Conservation (phyloP, 352 stramenopile species). For the Globisporangium rhizosaccharum region DNA sequence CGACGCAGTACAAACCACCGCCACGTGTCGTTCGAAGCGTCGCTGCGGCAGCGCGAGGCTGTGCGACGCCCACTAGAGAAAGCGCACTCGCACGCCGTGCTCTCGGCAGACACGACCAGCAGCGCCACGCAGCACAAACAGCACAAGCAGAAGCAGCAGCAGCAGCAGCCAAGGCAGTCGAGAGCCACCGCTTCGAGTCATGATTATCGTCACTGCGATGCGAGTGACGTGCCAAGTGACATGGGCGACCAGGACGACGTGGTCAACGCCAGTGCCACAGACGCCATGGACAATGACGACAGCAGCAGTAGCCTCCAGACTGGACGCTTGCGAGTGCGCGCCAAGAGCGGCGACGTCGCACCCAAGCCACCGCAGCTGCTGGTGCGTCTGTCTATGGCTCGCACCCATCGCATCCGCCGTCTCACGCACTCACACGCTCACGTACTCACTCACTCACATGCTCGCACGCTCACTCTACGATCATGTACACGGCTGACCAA, state of each 20-base stretch:
- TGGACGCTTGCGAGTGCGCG: not conserved
- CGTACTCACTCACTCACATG: not conserved
- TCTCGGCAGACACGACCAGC: not conserved
- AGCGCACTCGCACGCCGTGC: conserved; percentile 6
- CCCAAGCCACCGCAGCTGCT: conserved; percentile 1
- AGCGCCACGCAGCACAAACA: not conserved
- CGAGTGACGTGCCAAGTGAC: too few species aligned
- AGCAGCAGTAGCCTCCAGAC: not conserved
- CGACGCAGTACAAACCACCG: not conserved
- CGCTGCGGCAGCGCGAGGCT: conserved; percentile 6
- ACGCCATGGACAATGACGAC: not conserved
- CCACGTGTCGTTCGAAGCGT: conserved; percentile 7
- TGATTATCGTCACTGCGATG: not conserved
- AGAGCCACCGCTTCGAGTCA: not conserved
- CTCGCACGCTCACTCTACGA: not conserved
- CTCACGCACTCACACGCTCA: not conserved
- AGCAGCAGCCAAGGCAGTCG: not conserved
- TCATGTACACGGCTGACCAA: not conserved
- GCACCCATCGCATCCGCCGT: too few species aligned
- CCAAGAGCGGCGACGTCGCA: conserved; percentile 7
- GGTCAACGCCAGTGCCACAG: not conserved
- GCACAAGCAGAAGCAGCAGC: too few species aligned
- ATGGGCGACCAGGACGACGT: too few species aligned
- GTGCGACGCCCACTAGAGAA: not conserved
- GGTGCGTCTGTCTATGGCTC: not conserved